phyloP scores from a whole-genome alignment of 2,329 filamentous ascomycete genomes.

The Ceratocystis variospora region DNA sequence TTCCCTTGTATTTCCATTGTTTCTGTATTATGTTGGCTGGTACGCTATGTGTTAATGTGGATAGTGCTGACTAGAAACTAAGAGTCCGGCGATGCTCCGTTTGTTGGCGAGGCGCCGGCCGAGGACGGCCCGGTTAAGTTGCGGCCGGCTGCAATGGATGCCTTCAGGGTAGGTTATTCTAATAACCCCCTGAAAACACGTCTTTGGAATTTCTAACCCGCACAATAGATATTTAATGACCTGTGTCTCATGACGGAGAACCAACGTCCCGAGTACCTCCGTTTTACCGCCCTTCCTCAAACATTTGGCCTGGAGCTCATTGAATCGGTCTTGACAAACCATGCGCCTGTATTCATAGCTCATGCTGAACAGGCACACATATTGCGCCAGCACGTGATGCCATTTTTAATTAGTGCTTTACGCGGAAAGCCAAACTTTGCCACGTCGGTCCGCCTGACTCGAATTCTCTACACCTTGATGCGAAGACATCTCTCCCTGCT shows the following conservation, averaged over 20 bases:
- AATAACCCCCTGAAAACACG: background rate
- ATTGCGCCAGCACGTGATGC: conserved; percentile 64
- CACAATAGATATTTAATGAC: conserved; percentile 62
- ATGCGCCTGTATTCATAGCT: conserved; percentile 61
- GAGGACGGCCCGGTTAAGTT: conserved; percentile 53
- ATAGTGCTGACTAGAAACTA: background rate
- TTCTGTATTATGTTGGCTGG: background rate
- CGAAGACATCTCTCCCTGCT: conserved; percentile 64
- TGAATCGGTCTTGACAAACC: conserved; percentile 76
- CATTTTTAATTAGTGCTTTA: conserved; percentile 63
- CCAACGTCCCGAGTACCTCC: conserved; percentile 68
- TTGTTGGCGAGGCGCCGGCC: conserved; percentile 52
- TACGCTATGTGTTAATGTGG: background rate
- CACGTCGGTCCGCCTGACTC: conserved; percentile 64
- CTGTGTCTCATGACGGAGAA: conserved; percentile 78
- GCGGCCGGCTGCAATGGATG: conserved; percentile 67
- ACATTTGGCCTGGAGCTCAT: conserved; percentile 84
- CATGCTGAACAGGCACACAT: conserved; percentile 74
- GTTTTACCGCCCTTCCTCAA: conserved; percentile 62
- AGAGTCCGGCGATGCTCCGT: conserved; percentile 38
- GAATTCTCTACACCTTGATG: conserved; percentile 71
- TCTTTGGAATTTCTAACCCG: background rate
- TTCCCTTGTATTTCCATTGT: background rate
- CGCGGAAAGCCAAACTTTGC: conserved; percentile 69
- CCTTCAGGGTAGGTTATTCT: conserved; percentile 47